Evolutionary conservation across 179 eudicot species (phyloP).

Genomic region (Kewa caespitosa): DNA sequence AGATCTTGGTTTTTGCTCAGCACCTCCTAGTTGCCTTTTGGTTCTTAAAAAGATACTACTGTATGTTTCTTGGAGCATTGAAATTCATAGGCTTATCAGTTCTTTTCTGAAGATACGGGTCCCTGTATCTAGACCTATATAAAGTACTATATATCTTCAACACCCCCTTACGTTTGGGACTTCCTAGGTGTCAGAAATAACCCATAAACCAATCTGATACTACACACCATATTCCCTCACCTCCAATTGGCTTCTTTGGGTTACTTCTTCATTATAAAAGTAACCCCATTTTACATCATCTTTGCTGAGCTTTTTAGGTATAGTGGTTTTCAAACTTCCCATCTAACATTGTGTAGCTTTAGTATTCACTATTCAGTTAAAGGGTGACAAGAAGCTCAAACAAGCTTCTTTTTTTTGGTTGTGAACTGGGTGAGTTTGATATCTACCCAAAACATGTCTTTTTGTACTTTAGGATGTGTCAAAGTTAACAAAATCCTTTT

Average conservation of each 20-base stretch:
- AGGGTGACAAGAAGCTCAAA: constrained; percentile 26
- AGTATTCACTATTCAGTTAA: background rate
- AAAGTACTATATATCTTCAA: constrained; percentile 27
- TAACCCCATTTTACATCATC: constrained; percentile 14
- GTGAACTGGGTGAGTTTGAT: constrained; percentile 19
- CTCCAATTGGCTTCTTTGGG: background rate
- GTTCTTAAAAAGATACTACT: constrained; percentile 19
- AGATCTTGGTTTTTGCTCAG: constrained; percentile 31
- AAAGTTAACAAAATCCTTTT: constrained; percentile 22
- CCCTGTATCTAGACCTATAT: constrained; percentile 31
- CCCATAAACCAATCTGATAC: constrained; percentile 23
- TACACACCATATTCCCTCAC: constrained; percentile 16
- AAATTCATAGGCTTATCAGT: constrained; percentile 27
- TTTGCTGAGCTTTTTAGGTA: constrained; percentile 29
- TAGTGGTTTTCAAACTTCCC: constrained; percentile 15
- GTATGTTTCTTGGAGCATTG: constrained; percentile 19
- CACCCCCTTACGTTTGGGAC: constrained; percentile 25
- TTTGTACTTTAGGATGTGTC: constrained; percentile 19
- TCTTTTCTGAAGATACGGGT: constrained; percentile 25
- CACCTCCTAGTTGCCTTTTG: constrained; percentile 21
- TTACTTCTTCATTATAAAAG: background rate
- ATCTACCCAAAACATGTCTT: constrained; percentile 17
- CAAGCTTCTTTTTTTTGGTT: constrained; percentile 20
- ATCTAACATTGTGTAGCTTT: constrained; percentile 14
- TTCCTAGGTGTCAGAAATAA: constrained; percentile 27